Conservation (phyloP, 805 yeast species). For the Wickerhamomyces xylosicus region DNA sequence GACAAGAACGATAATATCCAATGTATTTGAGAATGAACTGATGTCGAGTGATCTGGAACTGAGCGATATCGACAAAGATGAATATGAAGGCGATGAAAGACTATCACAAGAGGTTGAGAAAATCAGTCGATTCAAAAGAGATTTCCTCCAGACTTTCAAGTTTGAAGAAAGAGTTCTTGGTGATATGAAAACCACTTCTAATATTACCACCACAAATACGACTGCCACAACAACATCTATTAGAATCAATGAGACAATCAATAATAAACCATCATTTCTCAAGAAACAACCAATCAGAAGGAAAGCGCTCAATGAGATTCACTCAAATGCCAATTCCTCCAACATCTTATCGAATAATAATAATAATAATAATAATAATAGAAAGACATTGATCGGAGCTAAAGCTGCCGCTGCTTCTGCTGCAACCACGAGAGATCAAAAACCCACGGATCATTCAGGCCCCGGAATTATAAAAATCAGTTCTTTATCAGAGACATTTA, state of each 20-base stretch:
- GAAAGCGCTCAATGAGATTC: too few relatives aligned
- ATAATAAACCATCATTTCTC: too few relatives aligned
- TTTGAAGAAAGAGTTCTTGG: not conserved
- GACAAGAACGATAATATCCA: too few relatives aligned
- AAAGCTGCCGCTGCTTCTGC: too few relatives aligned
- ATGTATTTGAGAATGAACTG: not conserved
- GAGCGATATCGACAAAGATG: conserved; percentile 17
- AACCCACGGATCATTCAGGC: too few relatives aligned
- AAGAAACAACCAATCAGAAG: too few relatives aligned
- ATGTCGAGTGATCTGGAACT: conserved; percentile 19
- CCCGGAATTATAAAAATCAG: too few relatives aligned
- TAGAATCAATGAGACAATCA: not conserved
- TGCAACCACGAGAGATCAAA: too few relatives aligned
- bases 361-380: too few relatives aligned
- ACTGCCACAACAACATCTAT: not conserved
- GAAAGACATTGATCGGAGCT: too few relatives aligned
- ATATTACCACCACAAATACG: not conserved
- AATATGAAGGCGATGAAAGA: conserved; percentile 1
- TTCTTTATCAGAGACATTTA: not conserved
- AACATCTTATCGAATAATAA: too few relatives aligned
- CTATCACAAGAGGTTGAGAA: not conserved
- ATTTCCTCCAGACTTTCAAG: not conserved
- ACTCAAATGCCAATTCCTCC: too few relatives aligned
- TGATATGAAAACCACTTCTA: not conserved
- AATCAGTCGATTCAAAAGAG: not conserved